phyloP scores from a whole-genome alignment of 108 stramenopile genomes.

The Chaetoceros muelleri region DNA sequence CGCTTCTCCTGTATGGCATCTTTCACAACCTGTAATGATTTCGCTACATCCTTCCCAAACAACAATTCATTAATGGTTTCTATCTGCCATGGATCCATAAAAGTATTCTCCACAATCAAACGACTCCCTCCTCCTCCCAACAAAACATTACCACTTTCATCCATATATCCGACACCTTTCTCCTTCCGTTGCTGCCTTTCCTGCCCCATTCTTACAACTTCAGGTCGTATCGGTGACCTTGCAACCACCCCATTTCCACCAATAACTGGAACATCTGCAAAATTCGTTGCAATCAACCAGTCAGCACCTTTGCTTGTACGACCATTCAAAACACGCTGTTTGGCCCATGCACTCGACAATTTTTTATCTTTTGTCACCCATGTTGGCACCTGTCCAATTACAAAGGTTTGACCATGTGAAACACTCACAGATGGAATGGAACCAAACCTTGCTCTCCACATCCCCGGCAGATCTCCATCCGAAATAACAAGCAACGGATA shows the following conservation, averaged over 20 bases:
- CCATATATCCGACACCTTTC: not conserved
- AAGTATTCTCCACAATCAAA: not conserved
- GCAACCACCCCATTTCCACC: conserved; percentile 9
- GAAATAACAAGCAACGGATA: conserved; percentile 18
- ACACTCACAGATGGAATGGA: conserved; percentile 18
- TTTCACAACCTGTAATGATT: not conserved
- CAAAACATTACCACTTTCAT: not conserved
- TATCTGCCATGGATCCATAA: not conserved
- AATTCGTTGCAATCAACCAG: conserved; percentile 25
- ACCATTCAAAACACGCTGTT: conserved; percentile 7
- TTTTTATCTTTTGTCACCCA: conserved; percentile 6
- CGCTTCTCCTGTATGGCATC: not conserved
- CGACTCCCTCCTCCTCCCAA: not conserved
- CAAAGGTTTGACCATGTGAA: conserved; percentile 25
- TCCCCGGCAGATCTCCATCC: conserved; percentile 25
- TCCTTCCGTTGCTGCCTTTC: not conserved
- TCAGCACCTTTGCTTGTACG: conserved; percentile 6
- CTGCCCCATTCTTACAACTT: conserved; percentile 5
- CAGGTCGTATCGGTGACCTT: conserved; percentile 14
- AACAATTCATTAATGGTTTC: not conserved
- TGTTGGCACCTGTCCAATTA: conserved; percentile 14
- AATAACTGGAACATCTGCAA: conserved; percentile 7
- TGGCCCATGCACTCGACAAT: conserved; percentile 11
- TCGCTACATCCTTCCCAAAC: not conserved
- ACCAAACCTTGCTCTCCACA: conserved; percentile 19